Evolutionary conservation across 2,329 filamentous ascomycete species (phyloP).

Genomic region (Arthrobotrys iridis): DNA sequence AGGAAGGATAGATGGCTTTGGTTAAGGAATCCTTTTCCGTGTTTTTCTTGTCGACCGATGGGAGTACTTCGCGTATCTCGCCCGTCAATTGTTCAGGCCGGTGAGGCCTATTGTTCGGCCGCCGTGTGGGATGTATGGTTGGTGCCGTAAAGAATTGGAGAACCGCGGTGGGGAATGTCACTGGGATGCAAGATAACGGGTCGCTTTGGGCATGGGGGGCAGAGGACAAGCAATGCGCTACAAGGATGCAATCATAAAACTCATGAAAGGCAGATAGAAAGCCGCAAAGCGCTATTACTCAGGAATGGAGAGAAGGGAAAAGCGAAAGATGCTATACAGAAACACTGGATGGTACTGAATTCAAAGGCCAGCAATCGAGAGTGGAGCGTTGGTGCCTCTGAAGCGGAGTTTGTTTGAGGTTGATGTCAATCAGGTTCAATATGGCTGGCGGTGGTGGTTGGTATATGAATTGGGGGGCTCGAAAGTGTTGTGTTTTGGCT

Average conservation of each 20-base stretch:
- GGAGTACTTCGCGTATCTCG: neutral
- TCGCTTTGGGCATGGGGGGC: conserved; percentile 33
- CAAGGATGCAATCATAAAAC: conserved; percentile 34
- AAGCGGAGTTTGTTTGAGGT: conserved; percentile 34
- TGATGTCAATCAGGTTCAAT: conserved; percentile 10
- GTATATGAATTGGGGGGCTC: conserved; percentile 10
- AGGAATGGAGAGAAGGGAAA: neutral
- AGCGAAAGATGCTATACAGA: neutral
- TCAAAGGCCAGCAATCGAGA: neutral
- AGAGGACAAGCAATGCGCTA: conserved; percentile 14
- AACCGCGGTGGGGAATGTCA: neutral
- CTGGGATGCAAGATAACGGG: conserved; percentile 5
- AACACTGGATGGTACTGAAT: neutral
- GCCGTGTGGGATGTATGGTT: neutral
- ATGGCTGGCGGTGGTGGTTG: neutral
- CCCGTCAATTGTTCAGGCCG: conserved; percentile 2
- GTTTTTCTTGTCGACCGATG: no score
- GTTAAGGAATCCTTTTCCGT: no score
- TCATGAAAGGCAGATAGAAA: conserved; percentile 18
- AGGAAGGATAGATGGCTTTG: neutral
- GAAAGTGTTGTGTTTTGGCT: conserved; percentile 40
- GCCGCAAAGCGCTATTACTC: no score
- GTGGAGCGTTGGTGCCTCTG: neutral
- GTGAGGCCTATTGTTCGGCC: neutral
- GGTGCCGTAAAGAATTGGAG: neutral